Evolutionary conservation across 2,329 filamentous ascomycete species (phyloP), one percentile per base, ranked within the genome.

Genomic region (Phoma sp.): DNA sequence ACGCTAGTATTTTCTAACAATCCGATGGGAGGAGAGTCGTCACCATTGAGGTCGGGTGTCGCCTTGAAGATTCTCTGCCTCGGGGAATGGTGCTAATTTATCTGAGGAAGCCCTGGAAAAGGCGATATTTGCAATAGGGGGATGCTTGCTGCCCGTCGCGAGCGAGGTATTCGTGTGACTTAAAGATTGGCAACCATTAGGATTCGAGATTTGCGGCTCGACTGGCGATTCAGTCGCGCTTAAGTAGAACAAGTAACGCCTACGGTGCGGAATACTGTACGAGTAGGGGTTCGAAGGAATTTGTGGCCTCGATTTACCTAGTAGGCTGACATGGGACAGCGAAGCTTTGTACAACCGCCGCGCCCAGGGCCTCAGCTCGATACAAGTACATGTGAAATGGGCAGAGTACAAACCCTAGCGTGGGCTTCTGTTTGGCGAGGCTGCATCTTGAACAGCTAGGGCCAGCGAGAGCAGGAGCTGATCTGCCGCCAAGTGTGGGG

Each of bases 331-430:
- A 65, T 64, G 62, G 62, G 57, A 71, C 61, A 45, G 50, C 56
- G 28, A 56, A 53, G 51, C 30, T 54, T 54, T 62, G 57, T 65
- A 68, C 62, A 46, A 62, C 56, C 59, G 56, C 42, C 47, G 34
- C 30, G 47, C 42, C 28, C 56, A 64, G 50, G 55, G 59, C 46
- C 61, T 66, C 64, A 67, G 65, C 58, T 62, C 48, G 49, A 47
- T 64, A 67, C 54, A 57, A 53, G 43, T 60, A 59, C 53, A 55
- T 53, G 56, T 53, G 36, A 54, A 53, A 43, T 46, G 39, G 50
- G 40, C 53, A 45, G 49, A 39, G 51, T 57, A 60, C 57, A 57
- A 57, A 56, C 36, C 46, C 52, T 68, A 68, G 70, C 63, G 69
- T 43, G 39, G 29, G 54, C 39, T 60, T 38, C 17, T 59, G 51